Percentiles rank a stretch among this genome's conserved stretches.
These are phyloP conservation scores for Cordyceps pruinosa DNA, from an alignment of 2,329 filamentous ascomycete species.

Conservation along the genomic window DNA sequence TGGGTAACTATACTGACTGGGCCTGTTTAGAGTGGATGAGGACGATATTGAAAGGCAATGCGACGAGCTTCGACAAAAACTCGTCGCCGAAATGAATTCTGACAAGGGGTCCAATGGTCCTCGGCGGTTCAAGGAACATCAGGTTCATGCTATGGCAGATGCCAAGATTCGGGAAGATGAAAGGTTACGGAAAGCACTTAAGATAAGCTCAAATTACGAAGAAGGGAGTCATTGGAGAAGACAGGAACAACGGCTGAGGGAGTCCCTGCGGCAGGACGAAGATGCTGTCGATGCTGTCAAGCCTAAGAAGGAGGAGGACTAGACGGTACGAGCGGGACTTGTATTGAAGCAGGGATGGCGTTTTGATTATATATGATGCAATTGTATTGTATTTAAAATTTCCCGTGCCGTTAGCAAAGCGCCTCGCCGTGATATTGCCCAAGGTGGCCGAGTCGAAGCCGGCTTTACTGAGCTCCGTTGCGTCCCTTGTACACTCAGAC, in stretches of 20 bases:
- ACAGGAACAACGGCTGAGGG: slow-evolving; percentile 63
- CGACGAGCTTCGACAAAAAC: slow-evolving; percentile 35
- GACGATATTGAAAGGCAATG: slow-evolving; percentile 75
- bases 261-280: slow-evolving; percentile 35
- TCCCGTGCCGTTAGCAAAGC: too few relatives aligned
- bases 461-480: too few relatives aligned
- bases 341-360: neutral
- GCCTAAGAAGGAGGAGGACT: slow-evolving; percentile 19
- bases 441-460: too few relatives aligned
- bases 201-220: slow-evolving; percentile 78
- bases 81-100: slow-evolving; percentile 32
- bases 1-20: slow-evolving; percentile 11
- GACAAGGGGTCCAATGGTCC: slow-evolving; percentile 27
- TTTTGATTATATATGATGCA: neutral
- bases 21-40: slow-evolving; percentile 60
- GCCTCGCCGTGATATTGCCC: too few relatives aligned
- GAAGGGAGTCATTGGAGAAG: slow-evolving; percentile 81
- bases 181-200: slow-evolving; percentile 74
- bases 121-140: slow-evolving; percentile 71
- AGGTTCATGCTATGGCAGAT: slow-evolving; percentile 92
- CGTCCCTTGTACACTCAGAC: too few relatives aligned
- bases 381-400: neutral
- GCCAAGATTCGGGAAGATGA: slow-evolving; percentile 97
- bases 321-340: neutral
- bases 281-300: too few relatives aligned